Base-by-base conservation (phyloP, 129 eudicot genomes). In the Kitagawia praeruptora region DNA sequence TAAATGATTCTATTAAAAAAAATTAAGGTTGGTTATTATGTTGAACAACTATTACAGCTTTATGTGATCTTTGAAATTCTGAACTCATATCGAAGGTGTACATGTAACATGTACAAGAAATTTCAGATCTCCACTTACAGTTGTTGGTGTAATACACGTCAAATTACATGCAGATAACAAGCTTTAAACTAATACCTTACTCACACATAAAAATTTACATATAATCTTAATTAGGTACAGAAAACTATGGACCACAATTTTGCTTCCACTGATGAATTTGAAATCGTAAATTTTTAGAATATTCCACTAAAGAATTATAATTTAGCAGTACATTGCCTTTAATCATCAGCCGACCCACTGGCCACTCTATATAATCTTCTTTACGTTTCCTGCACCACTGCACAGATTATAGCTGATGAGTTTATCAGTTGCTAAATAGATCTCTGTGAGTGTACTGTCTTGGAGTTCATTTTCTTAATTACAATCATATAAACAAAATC, bases 231-330 rank as follows among this genome's bases (percentile, higher is more conserved):
- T 45, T 78, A 66, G 81, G 81, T 44, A 27, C 53, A 76, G 28
- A 67, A 45, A 4, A 81, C 66, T 81, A 8, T 46, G 75, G 77
- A 77, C 84, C 84, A 10, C 84, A 48, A 67, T 39, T 27, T 67
- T 27, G 73, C 47, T 67, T 56, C 72, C 70, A 67, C 77, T 69
- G 40, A 46, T 34, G 45, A 31, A 25, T 40, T 47, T 11, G 53
- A 38, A 75, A 31, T 75, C 45, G 15, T 75, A n/a, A n/a, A 45
- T 19, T 37, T 78, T 61, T 6, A 15, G 16, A 8, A 42, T 25
- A 39, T 76, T 72, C 72, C 53, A 67, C 77, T 69, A 37, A 46
- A 11, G 34, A 21, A 15, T 47, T 56, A 45, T 75, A 34, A 47
- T 78, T 53, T n/a, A 15, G 73, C 41, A 14, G 73, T 67, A 31